These are phyloP conservation scores for Tieghemostelium lacteum DNA, from an alignment of 78 protist species.

Conservation along the genomic window DNA sequence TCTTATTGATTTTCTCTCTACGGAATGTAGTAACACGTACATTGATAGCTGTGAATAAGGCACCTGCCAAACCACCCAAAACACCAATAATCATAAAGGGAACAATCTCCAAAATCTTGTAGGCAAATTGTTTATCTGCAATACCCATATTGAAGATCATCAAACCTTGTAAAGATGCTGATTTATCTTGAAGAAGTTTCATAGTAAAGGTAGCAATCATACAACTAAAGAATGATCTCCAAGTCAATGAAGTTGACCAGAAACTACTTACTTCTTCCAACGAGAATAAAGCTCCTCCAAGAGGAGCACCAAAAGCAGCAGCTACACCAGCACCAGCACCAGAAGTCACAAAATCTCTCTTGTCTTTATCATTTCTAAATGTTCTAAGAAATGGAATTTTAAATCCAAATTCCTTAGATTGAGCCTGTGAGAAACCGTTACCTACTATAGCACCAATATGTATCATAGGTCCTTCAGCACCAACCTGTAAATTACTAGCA, in stretches of 20 bases:
- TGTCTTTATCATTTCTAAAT: slow-evolving; percentile 91
- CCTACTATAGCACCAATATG: slow-evolving; percentile 91
- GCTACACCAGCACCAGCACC: slow-evolving; percentile 98
- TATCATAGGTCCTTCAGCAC: slow-evolving; percentile 94
- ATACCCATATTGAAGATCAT: slow-evolving; percentile 53
- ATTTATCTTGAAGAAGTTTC: slow-evolving; percentile 48
- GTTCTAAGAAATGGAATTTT: slow-evolving; percentile 52
- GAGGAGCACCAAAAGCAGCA: slow-evolving; percentile 96
- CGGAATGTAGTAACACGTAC: slow-evolving; percentile 25
- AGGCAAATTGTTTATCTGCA: neutral
- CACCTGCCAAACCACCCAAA: slow-evolving; percentile 73
- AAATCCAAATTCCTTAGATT: slow-evolving; percentile 73
- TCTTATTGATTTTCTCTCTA: slow-evolving; percentile 44
- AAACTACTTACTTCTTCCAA: slow-evolving; percentile 93
- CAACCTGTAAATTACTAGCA: slow-evolving; percentile 63
- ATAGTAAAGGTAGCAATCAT: slow-evolving; percentile 85
- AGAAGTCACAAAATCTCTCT: slow-evolving; percentile 89
- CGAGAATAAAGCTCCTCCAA: slow-evolving; percentile 95
- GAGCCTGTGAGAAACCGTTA: slow-evolving; percentile 92
- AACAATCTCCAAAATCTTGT: slow-evolving; percentile 15
- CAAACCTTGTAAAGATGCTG: neutral
- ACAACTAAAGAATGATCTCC: slow-evolving; percentile 91
- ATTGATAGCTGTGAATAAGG: slow-evolving; percentile 49
- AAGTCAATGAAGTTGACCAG: slow-evolving; percentile 88
- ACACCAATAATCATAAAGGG: slow-evolving; percentile 76